These are phyloP conservation scores for Elongisporangium prolatum DNA, from an alignment of 352 stramenopile genomes.

Conservation along the genomic window DNA sequence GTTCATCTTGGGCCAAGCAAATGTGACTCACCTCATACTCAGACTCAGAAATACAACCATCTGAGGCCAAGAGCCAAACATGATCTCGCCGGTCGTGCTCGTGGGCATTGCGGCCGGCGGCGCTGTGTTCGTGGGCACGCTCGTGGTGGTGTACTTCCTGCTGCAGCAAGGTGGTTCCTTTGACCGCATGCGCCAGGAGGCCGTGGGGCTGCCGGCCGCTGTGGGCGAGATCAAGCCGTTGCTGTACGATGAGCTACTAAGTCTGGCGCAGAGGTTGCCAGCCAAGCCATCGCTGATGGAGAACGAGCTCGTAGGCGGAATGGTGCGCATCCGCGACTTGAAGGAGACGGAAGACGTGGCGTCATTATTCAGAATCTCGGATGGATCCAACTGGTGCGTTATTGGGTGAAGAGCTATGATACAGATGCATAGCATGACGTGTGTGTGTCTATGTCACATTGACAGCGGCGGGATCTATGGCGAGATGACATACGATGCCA, in stretches of 20 bases:
- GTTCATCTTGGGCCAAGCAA: slow-evolving; percentile 52
- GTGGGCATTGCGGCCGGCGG: slow-evolving; percentile 77
- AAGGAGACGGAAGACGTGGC: slow-evolving; percentile 14
- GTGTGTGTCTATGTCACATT: background rate
- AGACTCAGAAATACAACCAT: background rate
- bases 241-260: slow-evolving; percentile 87
- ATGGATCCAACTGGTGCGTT: slow-evolving; percentile 23
- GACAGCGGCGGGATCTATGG: slow-evolving; percentile 54
- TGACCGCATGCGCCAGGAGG: slow-evolving; percentile 80
- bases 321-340: slow-evolving; percentile 50
- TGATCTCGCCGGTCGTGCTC: slow-evolving; percentile 54
- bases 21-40: slow-evolving; percentile 1
- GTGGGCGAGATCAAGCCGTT: slow-evolving; percentile 71
- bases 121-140: slow-evolving; percentile 79
- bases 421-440: background rate
- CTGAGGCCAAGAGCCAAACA: slow-evolving; percentile 8
- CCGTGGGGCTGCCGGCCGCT: slow-evolving; percentile 49
- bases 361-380: slow-evolving; percentile 43
- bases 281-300: slow-evolving; percentile 30
- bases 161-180: slow-evolving; percentile 84
- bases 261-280: slow-evolving; percentile 24
- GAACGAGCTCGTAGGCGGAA: slow-evolving; percentile 23
- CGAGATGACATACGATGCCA: slow-evolving; percentile 52
- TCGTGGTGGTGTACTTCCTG: slow-evolving; percentile 81
- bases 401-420: background rate